Evolutionary conservation across 1,139 yeast genomes (phyloP).

Genomic region (Yamadazyma aaseri): DNA sequence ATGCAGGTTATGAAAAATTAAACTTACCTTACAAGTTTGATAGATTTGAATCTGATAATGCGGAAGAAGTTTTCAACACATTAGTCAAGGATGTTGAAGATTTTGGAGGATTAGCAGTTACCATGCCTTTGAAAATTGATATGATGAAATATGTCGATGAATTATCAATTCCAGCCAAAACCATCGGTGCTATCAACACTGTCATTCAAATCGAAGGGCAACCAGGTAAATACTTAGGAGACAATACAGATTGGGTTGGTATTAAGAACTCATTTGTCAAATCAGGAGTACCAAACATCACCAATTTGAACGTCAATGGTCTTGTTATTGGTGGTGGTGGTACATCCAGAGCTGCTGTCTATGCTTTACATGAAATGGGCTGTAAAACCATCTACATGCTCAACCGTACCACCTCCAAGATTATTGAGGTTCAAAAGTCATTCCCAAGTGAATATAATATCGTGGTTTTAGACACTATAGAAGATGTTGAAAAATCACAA

Average conservation of each 20-base stretch:
- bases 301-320: conserved; percentile 44
- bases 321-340: conserved; percentile 97
- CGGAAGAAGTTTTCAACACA: conserved; percentile 46
- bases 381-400: conserved; percentile 73
- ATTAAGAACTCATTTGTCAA: conserved; percentile 64
- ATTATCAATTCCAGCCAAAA: conserved; percentile 67
- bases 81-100: conserved; percentile 44
- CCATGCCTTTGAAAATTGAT: conserved; percentile 85
- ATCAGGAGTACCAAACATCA: conserved; percentile 56
- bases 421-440: conserved; percentile 53
- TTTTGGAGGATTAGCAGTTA: conserved; percentile 89
- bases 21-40: conserved; percentile 78
- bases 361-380: conserved; percentile 79
- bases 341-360: conserved; percentile 92
- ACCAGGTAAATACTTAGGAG: conserved; percentile 63
- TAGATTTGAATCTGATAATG: conserved; percentile 66
- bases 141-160: conserved; percentile 65
- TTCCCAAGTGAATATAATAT: conserved; percentile 66
- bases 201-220: conserved; percentile 53
- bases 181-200: conserved; percentile 93
- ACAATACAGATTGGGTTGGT: conserved; percentile 96
- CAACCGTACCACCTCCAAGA: conserved; percentile 75
- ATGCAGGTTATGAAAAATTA: conserved; percentile 66
- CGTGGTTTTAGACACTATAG: conserved; percentile 52
- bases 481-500: conserved; percentile 39